Percentiles rank a stretch among this genome's conserved stretches.
phyloP scores from a whole-genome alignment of 495 filamentous ascomycete genomes.

The Aspergillus affinis region DNA sequence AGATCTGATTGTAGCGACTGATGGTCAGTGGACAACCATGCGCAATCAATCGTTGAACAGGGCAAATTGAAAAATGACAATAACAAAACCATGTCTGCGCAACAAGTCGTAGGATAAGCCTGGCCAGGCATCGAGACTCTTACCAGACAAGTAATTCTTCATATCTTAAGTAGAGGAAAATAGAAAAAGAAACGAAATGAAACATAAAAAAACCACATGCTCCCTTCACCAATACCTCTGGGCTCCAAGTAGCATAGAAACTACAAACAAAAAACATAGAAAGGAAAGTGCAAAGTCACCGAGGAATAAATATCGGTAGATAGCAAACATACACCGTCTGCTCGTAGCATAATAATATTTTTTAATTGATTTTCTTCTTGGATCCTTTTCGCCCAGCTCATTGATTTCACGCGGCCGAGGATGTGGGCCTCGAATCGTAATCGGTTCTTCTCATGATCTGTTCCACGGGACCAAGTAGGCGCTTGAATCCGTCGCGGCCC shows the following conservation, averaged over 20 bases:
- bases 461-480: conserved; percentile 88
- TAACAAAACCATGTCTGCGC: background rate
- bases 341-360: background rate
- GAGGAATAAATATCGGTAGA: background rate
- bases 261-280: conserved; percentile 10
- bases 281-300: background rate
- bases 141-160: background rate
- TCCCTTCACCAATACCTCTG: conserved; percentile 14
- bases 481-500: conserved; percentile 92
- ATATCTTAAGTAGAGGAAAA: background rate
- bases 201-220: conserved; percentile 6
- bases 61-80: background rate
- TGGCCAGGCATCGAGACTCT: background rate
- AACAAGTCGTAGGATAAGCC: background rate
- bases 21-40: background rate
- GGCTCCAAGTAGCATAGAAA: conserved; percentile 2
- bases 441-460: conserved; percentile 90
- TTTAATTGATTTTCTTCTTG: background rate
- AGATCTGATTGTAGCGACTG: background rate
- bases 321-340: conserved; percentile 1
- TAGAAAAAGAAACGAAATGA: no score
- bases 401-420: conserved; percentile 4
- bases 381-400: background rate
- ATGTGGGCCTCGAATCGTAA: conserved; percentile 36
- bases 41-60: background rate